A percentile compares a stretch with the other conserved stretches of the same genome.
These are phyloP conservation scores for Dendrocalamus latiflorus DNA, from an alignment of 202 grass and related monocot species.

Conservation along the genomic window DNA sequence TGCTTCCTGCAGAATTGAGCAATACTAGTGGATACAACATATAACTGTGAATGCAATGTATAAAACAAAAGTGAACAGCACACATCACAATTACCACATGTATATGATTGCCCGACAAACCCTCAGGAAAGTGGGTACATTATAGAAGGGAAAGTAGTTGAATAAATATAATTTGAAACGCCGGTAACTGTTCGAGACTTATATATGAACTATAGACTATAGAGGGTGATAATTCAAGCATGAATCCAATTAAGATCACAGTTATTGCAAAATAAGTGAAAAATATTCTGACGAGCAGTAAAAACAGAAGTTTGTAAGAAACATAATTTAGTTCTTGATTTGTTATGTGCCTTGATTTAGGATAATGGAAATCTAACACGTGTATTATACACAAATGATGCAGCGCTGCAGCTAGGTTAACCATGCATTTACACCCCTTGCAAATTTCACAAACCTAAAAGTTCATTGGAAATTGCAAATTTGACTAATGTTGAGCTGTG, in stretches of 20 bases:
- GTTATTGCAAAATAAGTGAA: not conserved
- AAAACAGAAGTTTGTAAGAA: not conserved
- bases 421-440: not conserved
- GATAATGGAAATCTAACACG: constrained; percentile 4
- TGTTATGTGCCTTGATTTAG: not conserved
- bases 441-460: not conserved
- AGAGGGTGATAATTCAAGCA: not conserved
- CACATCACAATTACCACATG: not conserved
- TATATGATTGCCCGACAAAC: not conserved
- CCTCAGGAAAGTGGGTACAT: not conserved
- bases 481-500: no score
- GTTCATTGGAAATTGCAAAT: not conserved
- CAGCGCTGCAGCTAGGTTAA: not conserved
- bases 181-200: not conserved
- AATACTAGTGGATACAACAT: constrained; percentile 8
- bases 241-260: not conserved
- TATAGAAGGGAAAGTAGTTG: not conserved
- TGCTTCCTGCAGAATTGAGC: constrained; percentile 27
- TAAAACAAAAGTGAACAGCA: not conserved
- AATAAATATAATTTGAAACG: not conserved
- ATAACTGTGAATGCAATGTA: not conserved
- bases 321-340: not conserved
- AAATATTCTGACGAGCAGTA: not conserved
- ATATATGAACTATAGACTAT: not conserved
- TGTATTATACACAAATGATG: constrained; percentile 5